Percentiles rank a stretch among this genome's conserved stretches.
These are phyloP conservation scores for Beta lomatogona DNA, from an alignment of 179 eudicot genomes.

Conservation along the genomic window DNA sequence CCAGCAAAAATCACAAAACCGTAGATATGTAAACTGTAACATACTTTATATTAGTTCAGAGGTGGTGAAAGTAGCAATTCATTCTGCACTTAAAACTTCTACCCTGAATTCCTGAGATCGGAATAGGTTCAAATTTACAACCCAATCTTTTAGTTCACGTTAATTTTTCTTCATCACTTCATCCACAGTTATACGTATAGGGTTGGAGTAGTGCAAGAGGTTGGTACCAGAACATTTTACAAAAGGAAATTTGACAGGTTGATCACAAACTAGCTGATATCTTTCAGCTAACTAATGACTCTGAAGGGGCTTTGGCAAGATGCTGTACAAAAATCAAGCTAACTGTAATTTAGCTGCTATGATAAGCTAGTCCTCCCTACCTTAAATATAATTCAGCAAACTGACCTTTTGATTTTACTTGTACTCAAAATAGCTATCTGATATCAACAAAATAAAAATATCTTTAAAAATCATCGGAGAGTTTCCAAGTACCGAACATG, in stretches of 20 bases:
- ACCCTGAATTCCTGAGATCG: background rate
- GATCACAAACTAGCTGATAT: background rate
- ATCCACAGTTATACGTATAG: background rate
- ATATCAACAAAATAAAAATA: background rate
- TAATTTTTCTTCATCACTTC: background rate
- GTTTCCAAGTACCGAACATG: background rate
- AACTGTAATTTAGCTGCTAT: background rate
- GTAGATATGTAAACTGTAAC: too few relatives aligned
- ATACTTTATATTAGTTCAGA: background rate
- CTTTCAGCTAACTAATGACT: background rate
- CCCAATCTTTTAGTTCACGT: background rate
- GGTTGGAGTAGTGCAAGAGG: too few relatives aligned
- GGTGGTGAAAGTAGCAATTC: conserved; percentile 14
- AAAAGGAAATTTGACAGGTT: too few relatives aligned
- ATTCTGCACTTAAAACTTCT: background rate
- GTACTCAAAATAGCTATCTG: background rate
- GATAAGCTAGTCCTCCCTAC: background rate
- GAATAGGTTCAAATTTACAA: background rate
- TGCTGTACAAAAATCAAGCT: background rate
- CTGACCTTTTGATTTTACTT: background rate
- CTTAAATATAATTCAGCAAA: background rate
- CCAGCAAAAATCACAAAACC: background rate
- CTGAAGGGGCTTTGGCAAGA: background rate
- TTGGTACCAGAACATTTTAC: background rate
- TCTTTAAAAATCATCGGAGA: background rate